Evolutionary conservation across 768 basidiomycete genomes (phyloP), one percentile per base, ranked within the genome.

Genomic region (Pulveroboletus frians): DNA sequence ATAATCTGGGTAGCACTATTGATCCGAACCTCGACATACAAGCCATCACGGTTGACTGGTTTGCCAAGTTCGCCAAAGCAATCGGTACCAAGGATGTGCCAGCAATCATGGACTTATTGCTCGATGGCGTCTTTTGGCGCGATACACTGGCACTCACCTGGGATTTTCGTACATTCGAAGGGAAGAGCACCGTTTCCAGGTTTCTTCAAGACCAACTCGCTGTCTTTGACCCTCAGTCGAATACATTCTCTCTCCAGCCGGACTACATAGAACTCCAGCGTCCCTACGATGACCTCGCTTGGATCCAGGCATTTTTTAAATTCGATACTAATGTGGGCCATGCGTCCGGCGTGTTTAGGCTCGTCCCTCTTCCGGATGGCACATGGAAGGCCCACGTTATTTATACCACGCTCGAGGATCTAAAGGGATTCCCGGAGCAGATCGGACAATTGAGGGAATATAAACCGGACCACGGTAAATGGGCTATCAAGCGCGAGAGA

Each of bases 61-160:
- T 78, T 46, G 35, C 56, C n/a, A 56, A 64, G 5, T 76, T 80
- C 56, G 27, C 57, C 11, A 55, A 62, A 44, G 64, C 62, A 27
- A 59, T 72, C 14, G 58, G 65, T 42, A 53, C 63, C 17, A 65
- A 65, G 47, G 63, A 74, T 37, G 64, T 69, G 15, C 59, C 66
- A 20, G 63, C 64, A 14, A 59, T 79, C 34, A 49, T 71, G n/a
- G 57, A 57, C 11, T 45, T 71, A 17, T 58, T 69, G 39, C 46
- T 72, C 26, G 62, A 65, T 18, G 62, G 60, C 39, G 70, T 70
- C 5, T 76, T 76, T 50, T 84, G 82, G 83, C 67, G 81, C 11
- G 83, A 84, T 53, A 69, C 77, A 44, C 73, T 82, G n/a, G 73
- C 77, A 0, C 69, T 84, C 46, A 83, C 83, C 15, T 84, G 80